Base-by-base conservation (phyloP, 768 basidiomycete species). In the Pleurotus salmoneostramineus region DNA sequence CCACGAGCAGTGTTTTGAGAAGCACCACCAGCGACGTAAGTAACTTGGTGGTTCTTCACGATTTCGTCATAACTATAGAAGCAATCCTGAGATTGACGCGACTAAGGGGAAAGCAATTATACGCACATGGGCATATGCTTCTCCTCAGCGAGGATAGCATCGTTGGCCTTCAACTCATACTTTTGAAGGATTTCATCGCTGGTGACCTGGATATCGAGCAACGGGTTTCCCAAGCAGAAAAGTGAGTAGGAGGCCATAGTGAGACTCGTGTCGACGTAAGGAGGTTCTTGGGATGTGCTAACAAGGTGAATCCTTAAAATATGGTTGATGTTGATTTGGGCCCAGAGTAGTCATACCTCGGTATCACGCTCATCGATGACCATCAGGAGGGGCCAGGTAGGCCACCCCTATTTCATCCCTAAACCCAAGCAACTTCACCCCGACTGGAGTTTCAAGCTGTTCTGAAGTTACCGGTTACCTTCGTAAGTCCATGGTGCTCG, bases 21-120 rank as follows among this genome's bases (percentile, higher is more conserved):
- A 32, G 97, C 96, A 66, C 97, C 97, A 60, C 97, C 97, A 55
- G 97, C 96, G 55, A 98, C 95, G 67, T 95, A 99, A 51, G 87
- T 88, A 52, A 93, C 83, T 60, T 88, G 65, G 71, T 90, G 73
- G 59, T 93, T 80, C 59, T 81, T 82, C 47, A 89, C 83, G 61
- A 98, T 72, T 64, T 98, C 94, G 3, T 90, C 89, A 72, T 98
- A 99, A 69, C 95, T 98, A 33, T 14, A 44, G 34, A 58, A 59
- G n/a, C 56, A 52, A 48, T 50, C 14, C 10, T 52, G 6, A 49
- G 56, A 21, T n/a, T 14, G 14, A 49, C 6, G 21, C 32, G 37
- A 11, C 6, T 27, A 58, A 8, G 21, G 0, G 3, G 12, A 57
- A 14, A 27, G 7, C 57, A 11, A 17, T 47, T 55, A 40, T 36